Conservation (phyloP, 306 rosid species). For the Cucumis cinereus region DNA sequence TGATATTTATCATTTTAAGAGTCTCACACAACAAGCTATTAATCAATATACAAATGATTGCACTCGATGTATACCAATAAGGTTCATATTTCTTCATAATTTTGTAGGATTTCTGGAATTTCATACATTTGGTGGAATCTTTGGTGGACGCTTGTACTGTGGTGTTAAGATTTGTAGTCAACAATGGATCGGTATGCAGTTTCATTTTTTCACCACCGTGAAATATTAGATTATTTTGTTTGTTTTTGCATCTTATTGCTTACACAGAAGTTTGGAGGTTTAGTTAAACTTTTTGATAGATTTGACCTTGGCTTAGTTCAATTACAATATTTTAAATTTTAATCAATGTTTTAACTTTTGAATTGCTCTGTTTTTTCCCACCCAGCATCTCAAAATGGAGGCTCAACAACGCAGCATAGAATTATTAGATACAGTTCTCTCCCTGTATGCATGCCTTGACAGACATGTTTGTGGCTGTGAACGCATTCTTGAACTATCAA, state of each 20-base stretch:
- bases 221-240: constrained; percentile 8
- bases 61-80: not conserved
- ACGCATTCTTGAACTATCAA: constrained; percentile 50
- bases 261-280: not conserved
- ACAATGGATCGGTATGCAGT: constrained; percentile 41
- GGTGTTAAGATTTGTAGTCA: constrained; percentile 44
- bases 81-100: constrained; percentile 1
- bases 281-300: not conserved
- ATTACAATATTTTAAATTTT: not conserved
- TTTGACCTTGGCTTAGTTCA: not conserved
- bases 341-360: not conserved
- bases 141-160: constrained; percentile 57
- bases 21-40: not conserved
- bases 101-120: constrained; percentile 57
- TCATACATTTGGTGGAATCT: constrained; percentile 36
- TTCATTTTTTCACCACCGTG: not conserved
- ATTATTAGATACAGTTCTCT: constrained; percentile 49
- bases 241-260: not conserved
- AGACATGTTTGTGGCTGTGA: constrained; percentile 41
- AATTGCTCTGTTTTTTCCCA: constrained; percentile 2
- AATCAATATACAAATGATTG: not conserved
- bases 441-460: constrained; percentile 37
- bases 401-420: constrained; percentile 60
- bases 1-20: constrained; percentile 6
- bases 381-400: constrained; percentile 42